Evolutionary conservation across 2,329 filamentous ascomycete genomes (phyloP).

Genomic region (Phialophora chinensis): DNA sequence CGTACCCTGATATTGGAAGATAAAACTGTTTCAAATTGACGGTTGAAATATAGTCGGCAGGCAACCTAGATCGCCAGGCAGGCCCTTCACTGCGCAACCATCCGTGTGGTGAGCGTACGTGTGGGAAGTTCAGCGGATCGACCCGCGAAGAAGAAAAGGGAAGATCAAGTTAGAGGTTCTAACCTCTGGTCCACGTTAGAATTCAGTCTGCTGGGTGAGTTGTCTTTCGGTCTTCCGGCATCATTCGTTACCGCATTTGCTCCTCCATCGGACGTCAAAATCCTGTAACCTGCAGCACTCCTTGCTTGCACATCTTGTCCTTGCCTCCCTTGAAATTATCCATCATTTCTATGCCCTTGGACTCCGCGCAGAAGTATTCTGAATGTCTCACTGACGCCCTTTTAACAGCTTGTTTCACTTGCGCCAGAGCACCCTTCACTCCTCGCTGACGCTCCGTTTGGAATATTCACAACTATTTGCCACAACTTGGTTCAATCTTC

Average conservation of each 20-base stretch:
- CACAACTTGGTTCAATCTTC: slow-evolving; percentile 13
- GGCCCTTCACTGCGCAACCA: slow-evolving; percentile 18
- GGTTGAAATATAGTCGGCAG: neutral
- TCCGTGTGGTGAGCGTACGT: slow-evolving; percentile 10
- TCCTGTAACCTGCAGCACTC: slow-evolving; percentile 22
- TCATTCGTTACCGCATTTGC: slow-evolving; percentile 28
- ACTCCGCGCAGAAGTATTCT: slow-evolving; percentile 3
- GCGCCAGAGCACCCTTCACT: slow-evolving; percentile 15
- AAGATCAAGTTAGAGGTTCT: slow-evolving; percentile 1
- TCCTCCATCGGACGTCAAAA: slow-evolving; percentile 10
- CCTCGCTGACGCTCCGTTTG: slow-evolving; percentile 6
- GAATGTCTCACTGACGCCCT: slow-evolving; percentile 30
- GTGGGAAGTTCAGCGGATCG: slow-evolving; percentile 15
- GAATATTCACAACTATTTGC: slow-evolving; percentile 16
- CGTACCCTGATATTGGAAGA: neutral
- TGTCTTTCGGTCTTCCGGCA: slow-evolving; percentile 2
- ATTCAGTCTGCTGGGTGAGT: slow-evolving; percentile 29
- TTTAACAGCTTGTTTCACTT: slow-evolving; percentile 17
- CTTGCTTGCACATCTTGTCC: slow-evolving; percentile 30
- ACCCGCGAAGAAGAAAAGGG: slow-evolving; percentile 10
- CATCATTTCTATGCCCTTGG: slow-evolving; percentile 16
- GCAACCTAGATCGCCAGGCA: neutral
- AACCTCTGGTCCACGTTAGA: slow-evolving; percentile 21
- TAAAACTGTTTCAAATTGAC: neutral
- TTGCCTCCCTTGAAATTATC: slow-evolving; percentile 28